Conservation (phyloP, 371 early-diverging fungal genomes). For the Blakeslea trispora region DNA sequence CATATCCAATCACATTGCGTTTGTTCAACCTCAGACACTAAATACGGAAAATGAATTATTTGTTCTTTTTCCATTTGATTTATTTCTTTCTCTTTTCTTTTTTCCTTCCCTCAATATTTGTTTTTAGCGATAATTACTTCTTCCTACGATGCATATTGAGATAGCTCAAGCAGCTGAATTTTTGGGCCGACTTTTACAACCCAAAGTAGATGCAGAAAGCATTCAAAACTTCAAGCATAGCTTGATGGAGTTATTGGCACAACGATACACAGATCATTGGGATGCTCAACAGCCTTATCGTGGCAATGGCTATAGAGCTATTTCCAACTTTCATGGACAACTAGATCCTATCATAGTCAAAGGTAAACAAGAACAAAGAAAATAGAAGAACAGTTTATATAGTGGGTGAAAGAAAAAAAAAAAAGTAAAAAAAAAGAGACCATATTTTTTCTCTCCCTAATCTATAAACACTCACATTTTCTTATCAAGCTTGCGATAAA, state of each 20-base stretch:
- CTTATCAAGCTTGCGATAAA: slow-evolving; percentile 48
- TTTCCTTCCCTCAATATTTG: no score
- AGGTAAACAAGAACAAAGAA: slow-evolving; percentile 42
- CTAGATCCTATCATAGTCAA: slow-evolving; percentile 60
- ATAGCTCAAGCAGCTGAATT: slow-evolving; percentile 59
- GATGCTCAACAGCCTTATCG: slow-evolving; percentile 59
- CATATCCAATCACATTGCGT: no score
- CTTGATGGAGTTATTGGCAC: slow-evolving; percentile 36
- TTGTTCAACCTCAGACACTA: no score
- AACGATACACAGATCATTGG: slow-evolving; percentile 67
- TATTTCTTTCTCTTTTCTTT: no score
- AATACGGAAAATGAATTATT: no score
- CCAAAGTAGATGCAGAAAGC: slow-evolving; percentile 32
- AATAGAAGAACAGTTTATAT: no score
- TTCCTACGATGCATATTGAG: slow-evolving; percentile 62
- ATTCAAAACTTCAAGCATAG: slow-evolving; percentile 40
- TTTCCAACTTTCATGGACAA: slow-evolving; percentile 67
- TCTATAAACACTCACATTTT: no score
- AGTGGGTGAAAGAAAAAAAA: background rate
- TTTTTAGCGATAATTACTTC: no score
- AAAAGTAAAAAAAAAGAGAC: no score
- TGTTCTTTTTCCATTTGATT: no score
- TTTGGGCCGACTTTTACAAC: slow-evolving; percentile 50
- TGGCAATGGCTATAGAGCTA: slow-evolving; percentile 77
- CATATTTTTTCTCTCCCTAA: no score